Conservation (phyloP, 306 rosid genomes). For the Rosa rugosa region DNA sequence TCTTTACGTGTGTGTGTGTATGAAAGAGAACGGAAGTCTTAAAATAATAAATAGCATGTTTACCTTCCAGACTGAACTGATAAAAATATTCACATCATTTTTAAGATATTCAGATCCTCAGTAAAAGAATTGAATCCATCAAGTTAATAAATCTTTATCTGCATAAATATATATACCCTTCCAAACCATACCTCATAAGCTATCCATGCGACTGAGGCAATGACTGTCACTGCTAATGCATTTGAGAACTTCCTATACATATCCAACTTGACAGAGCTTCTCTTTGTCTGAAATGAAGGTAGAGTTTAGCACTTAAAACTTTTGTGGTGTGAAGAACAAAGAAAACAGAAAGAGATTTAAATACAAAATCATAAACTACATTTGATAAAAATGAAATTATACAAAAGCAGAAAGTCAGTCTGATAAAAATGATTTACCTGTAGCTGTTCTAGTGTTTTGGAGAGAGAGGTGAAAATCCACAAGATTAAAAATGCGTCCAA, state of each 20-base stretch:
- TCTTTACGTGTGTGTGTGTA: neutral
- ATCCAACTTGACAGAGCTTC: slow-evolving; percentile 90
- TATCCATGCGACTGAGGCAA: slow-evolving; percentile 88
- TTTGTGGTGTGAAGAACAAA: neutral
- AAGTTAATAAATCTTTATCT: slow-evolving; percentile 5
- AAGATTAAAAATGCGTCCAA: slow-evolving; percentile 92
- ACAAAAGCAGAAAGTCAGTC: neutral
- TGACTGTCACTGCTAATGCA: slow-evolving; percentile 70
- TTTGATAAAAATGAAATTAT: neutral
- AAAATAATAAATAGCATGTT: neutral
- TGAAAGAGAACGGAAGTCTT: neutral
- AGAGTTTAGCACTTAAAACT: slow-evolving; percentile 18
- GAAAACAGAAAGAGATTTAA: neutral
- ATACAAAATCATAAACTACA: neutral
- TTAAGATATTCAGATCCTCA: neutral
- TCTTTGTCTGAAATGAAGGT: slow-evolving; percentile 64
- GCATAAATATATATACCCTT: slow-evolving; percentile 18
- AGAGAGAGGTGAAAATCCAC: slow-evolving; percentile 94
- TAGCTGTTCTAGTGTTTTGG: slow-evolving; percentile 84
- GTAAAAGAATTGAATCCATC: neutral
- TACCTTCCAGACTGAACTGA: neutral
- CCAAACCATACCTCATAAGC: slow-evolving; percentile 75
- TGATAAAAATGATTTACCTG: slow-evolving; percentile 55
- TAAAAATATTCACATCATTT: neutral
- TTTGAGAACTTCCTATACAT: slow-evolving; percentile 95